These are phyloP conservation scores for Blastobotrys chiropterorum DNA, from an alignment of 805 yeast genomes.

Conservation along the genomic window DNA sequence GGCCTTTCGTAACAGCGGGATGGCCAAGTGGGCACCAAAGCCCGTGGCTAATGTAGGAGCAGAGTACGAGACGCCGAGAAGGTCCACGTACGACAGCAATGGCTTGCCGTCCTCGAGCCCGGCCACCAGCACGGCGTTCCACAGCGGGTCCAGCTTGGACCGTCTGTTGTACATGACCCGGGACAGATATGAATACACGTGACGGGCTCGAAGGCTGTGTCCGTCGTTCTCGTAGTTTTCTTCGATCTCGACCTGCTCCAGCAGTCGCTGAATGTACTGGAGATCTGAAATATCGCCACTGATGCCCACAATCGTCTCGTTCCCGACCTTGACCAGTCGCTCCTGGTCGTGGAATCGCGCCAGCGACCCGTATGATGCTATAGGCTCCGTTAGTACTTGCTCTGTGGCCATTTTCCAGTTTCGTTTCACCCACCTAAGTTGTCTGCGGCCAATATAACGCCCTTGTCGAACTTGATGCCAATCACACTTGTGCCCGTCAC, in stretches of 20 bases:
- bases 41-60: slow-evolving; percentile 93
- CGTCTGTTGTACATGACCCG: slow-evolving; percentile 82
- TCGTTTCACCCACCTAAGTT: slow-evolving; percentile 49
- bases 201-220: slow-evolving; percentile 69
- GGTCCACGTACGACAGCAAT: slow-evolving; percentile 78
- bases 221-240: slow-evolving; percentile 72
- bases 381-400: not conserved
- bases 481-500: slow-evolving; percentile 96
- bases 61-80: slow-evolving; percentile 84
- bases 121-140: slow-evolving; percentile 91
- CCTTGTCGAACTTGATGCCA: slow-evolving; percentile 83
- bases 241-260: slow-evolving; percentile 74
- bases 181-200: slow-evolving; percentile 81
- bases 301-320: slow-evolving; percentile 81
- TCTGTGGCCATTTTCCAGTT: no score
- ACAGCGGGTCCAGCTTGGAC: slow-evolving; percentile 88
- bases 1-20: slow-evolving; percentile 81
- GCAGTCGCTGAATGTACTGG: slow-evolving; percentile 68
- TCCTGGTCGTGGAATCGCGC: slow-evolving; percentile 81
- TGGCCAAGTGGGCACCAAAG: slow-evolving; percentile 90
- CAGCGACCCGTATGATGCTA: slow-evolving; percentile 83
- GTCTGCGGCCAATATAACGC: slow-evolving; percentile 93
- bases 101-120: slow-evolving; percentile 71
- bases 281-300: slow-evolving; percentile 94
- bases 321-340: slow-evolving; percentile 78